Conservation (phyloP, 2,329 filamentous ascomycete genomes). For the Thelonectria blattea region DNA sequence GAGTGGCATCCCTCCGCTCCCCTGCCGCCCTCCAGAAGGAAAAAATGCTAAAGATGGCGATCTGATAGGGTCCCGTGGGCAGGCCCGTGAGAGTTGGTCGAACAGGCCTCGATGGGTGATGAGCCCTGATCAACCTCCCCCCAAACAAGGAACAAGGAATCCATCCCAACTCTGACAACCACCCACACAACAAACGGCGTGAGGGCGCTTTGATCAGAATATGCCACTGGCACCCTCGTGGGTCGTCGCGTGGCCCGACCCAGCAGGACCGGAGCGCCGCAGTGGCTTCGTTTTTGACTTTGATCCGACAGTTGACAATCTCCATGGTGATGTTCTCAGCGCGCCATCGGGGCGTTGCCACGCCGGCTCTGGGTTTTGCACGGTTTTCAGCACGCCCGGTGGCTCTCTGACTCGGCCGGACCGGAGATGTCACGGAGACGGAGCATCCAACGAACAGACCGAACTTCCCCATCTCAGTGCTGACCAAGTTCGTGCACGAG, state of each 20-base stretch:
- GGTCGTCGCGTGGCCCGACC: conserved; percentile 38
- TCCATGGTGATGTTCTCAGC: conserved; percentile 12
- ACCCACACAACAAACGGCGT: conserved; percentile 30
- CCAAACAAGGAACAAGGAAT: conserved; percentile 25
- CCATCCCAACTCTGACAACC: conserved; percentile 34
- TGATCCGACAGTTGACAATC: conserved; percentile 23
- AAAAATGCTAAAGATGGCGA: conserved; percentile 27
- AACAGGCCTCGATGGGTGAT: conserved; percentile 20
- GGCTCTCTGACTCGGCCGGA: conserved; percentile 12
- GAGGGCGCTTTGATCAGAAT: conserved; percentile 34
- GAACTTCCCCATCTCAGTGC: conserved; percentile 3
- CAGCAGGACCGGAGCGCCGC: conserved; percentile 26
- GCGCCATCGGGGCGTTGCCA: conserved; percentile 9
- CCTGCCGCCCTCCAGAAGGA: conserved; percentile 6
- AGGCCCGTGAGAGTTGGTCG: conserved; percentile 20
- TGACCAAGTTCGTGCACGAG: conserved; percentile 1
- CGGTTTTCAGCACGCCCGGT: conserved; percentile 11
- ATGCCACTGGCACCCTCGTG: conserved; percentile 33
- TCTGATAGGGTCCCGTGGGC: conserved; percentile 33
- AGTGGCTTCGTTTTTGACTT: conserved; percentile 32
- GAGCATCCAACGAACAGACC: conserved; percentile 3
- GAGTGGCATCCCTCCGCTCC: conserved; percentile 18
- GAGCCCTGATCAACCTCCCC: conserved; percentile 24
- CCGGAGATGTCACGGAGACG: conserved; percentile 16
- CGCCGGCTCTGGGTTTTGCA: conserved; percentile 5